Evolutionary conservation across 148 eudicot genomes (phyloP).

Genomic region (Rhododendron vialii): DNA sequence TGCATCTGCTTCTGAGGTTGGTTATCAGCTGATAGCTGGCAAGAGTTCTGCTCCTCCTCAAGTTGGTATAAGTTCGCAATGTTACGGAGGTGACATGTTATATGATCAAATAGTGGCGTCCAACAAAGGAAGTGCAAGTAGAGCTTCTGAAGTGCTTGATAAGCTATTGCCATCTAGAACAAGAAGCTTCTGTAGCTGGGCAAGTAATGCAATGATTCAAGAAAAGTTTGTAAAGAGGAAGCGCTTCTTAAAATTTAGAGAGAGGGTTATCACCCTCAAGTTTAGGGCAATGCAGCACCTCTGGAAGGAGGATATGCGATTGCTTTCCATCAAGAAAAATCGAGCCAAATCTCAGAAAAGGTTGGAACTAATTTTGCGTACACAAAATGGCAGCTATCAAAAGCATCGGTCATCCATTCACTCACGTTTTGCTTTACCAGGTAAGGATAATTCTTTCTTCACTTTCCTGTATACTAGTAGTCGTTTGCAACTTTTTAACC

Average conservation of each 20-base stretch:
- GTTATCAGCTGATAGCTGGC: constrained; percentile 3
- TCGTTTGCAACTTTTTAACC: neutral
- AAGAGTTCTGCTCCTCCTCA: constrained; percentile 1
- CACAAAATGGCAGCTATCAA: constrained; percentile 31
- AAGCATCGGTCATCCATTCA: constrained; percentile 61
- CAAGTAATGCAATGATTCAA: constrained; percentile 29
- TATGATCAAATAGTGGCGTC: constrained; percentile 41
- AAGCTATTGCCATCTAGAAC: constrained; percentile 46
- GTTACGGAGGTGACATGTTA: constrained; percentile 18
- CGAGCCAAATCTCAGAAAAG: constrained; percentile 61
- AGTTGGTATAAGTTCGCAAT: constrained; percentile 4
- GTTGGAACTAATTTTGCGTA: constrained; percentile 41
- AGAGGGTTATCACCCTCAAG: constrained; percentile 61
- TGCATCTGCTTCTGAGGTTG: constrained; percentile 23
- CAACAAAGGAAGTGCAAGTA: constrained; percentile 52
- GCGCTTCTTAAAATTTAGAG: constrained; percentile 50
- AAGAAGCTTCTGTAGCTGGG: constrained; percentile 16
- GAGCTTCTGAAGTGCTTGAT: constrained; percentile 45
- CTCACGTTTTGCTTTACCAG: constrained; percentile 47
- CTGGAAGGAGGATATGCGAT: constrained; percentile 75
- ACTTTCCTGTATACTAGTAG: neutral
- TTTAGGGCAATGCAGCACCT: constrained; percentile 59
- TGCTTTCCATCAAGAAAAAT: constrained; percentile 46
- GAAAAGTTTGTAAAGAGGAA: constrained; percentile 49
- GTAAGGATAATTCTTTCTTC: constrained; percentile 29